Percentiles rank a stretch among this genome's conserved stretches.
phyloP scores from a whole-genome alignment of 257 asterid species.

The Capsicum pubescens region DNA sequence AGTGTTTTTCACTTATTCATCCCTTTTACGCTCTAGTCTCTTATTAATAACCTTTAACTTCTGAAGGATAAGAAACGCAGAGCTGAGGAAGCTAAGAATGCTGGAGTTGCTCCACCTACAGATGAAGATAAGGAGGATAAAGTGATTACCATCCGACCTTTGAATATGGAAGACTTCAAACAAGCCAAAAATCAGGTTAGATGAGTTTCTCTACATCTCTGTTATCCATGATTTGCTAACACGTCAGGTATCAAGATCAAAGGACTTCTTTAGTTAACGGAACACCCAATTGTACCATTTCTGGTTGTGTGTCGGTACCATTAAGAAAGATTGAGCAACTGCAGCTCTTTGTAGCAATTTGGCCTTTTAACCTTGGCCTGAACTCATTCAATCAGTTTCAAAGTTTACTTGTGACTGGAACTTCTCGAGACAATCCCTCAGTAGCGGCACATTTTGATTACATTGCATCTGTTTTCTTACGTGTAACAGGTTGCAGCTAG shows the following conservation, averaged over 20 bases:
- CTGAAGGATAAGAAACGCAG: slow-evolving; percentile 50
- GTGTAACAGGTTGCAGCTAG: slow-evolving; percentile 75
- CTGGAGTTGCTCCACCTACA: slow-evolving; percentile 32
- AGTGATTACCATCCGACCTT: slow-evolving; percentile 69
- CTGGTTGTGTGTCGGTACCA: background rate
- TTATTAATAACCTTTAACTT: background rate
- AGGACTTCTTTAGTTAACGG: too few relatives aligned
- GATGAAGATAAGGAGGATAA: slow-evolving; percentile 51
- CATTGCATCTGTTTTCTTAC: background rate
- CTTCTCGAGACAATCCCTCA: background rate
- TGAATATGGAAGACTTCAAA: slow-evolving; percentile 76
- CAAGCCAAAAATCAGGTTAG: slow-evolving; percentile 82
- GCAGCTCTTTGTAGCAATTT: background rate
- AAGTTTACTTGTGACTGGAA: background rate
- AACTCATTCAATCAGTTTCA: background rate
- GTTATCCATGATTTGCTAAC: background rate
- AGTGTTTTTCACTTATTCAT: background rate
- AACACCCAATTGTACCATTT: background rate
- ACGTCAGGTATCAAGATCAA: too few relatives aligned
- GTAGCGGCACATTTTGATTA: background rate
- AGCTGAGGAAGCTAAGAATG: slow-evolving; percentile 41
- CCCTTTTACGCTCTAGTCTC: background rate
- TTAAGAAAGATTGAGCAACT: background rate
- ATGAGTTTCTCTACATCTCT: background rate
- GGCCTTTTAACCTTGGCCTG: background rate